Evolutionary conservation across 108 stramenopile genomes (phyloP).

Genomic region (Nitzschia sp.): DNA sequence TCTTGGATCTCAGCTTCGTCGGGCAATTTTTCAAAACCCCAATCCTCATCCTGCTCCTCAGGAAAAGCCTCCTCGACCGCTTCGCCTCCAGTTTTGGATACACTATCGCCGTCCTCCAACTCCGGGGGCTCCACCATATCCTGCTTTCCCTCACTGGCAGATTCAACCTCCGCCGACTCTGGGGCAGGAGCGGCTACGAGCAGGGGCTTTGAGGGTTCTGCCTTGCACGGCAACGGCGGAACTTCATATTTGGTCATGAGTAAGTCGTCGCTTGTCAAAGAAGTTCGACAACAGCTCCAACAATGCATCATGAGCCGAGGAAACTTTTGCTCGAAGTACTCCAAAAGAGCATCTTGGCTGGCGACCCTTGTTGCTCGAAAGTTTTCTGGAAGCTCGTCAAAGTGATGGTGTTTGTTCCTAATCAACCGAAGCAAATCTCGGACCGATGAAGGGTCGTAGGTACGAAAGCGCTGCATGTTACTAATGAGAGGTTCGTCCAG

Average conservation of each 20-base stretch:
- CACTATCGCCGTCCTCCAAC: neutral
- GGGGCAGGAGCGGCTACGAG: neutral
- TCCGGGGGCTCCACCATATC: neutral
- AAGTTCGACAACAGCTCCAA: constrained; percentile 58
- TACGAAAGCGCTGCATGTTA: constrained; percentile 83
- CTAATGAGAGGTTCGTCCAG: constrained; percentile 79
- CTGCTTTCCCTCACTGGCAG: neutral
- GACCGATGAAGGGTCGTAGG: constrained; percentile 90
- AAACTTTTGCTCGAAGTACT: constrained; percentile 82
- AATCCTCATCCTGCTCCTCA: neutral
- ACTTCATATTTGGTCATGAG: constrained; percentile 56
- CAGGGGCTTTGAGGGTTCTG: neutral
- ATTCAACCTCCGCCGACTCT: neutral
- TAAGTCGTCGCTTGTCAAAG: constrained; percentile 53
- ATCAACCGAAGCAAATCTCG: constrained; percentile 90
- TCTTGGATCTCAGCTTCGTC: neutral
- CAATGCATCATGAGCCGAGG: constrained; percentile 93
- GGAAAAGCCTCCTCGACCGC: neutral
- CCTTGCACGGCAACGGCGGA: neutral
- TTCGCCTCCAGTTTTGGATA: neutral
- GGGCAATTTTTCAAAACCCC: neutral
- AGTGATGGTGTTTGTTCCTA: constrained; percentile 96
- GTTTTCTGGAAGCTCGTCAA: constrained; percentile 79
- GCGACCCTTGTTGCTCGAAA: constrained; percentile 56
- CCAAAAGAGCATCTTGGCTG: constrained; percentile 61